These are phyloP conservation scores for Brachypodium distachyon DNA, from an alignment of 202 grass and related monocot species.

Conservation along the genomic window DNA sequence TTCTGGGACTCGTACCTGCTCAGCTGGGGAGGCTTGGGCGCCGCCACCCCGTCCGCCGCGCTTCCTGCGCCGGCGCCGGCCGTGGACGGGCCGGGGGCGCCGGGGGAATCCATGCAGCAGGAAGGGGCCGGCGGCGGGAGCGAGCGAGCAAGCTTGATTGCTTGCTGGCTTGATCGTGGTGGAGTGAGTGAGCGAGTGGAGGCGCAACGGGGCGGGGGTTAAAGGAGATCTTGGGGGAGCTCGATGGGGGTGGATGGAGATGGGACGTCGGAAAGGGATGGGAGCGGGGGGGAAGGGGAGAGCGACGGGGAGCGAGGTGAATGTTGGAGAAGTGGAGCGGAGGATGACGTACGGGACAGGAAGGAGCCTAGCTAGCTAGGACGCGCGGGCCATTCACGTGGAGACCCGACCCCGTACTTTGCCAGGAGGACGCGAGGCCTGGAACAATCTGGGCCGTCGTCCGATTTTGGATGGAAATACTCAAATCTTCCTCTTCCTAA, in stretches of 20 bases:
- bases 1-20: conserved; percentile 99
- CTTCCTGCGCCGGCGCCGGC: neutral
- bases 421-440: too few relatives aligned
- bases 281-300: conserved; percentile 26
- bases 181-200: conserved; percentile 20
- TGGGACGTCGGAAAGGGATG: conserved; percentile 30
- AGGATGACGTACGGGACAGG: too few relatives aligned
- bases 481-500: too few relatives aligned
- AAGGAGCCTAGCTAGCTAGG: too few relatives aligned
- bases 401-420: conserved; percentile 18
- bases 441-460: too few relatives aligned
- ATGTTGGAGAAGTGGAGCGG: conserved; percentile 22
- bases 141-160: neutral
- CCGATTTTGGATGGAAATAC: too few relatives aligned
- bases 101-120: conserved; percentile 47
- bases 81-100: conserved; percentile 12
- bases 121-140: neutral
- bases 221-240: conserved; percentile 29
- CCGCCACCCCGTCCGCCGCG: neutral
- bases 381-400: conserved; percentile 33
- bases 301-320: conserved; percentile 32
- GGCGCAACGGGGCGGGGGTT: conserved; percentile 13
- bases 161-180: conserved; percentile 1
- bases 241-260: conserved; percentile 32
- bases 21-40: conserved; percentile 26